Conservation (phyloP, 192 early-diverging fungal species). For the Mortierella hygrophila region DNA sequence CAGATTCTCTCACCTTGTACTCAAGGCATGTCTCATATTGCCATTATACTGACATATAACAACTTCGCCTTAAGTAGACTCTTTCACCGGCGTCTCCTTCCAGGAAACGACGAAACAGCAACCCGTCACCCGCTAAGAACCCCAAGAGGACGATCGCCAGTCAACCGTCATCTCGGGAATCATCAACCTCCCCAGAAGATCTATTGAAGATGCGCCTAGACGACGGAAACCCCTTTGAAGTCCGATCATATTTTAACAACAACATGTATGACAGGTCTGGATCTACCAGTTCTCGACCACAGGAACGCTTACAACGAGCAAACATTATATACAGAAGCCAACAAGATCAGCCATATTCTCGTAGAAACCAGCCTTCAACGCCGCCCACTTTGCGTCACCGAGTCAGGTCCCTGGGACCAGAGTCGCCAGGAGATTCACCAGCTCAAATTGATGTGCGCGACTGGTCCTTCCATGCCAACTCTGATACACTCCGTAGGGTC, state of each 20-base stretch:
- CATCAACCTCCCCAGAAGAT: not conserved
- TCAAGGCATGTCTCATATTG: not conserved
- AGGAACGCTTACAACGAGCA: not conserved
- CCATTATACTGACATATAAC: not conserved
- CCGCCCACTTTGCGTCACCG: constrained; percentile 19
- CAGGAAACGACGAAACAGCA: constrained; percentile 17
- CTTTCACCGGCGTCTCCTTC: constrained; percentile 1
- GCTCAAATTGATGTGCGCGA: not conserved
- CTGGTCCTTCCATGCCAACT: not conserved
- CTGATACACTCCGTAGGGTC: not conserved
- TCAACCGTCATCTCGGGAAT: not conserved
- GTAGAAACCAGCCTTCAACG: not conserved
- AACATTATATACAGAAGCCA: constrained; percentile 10
- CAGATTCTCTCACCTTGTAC: not conserved
- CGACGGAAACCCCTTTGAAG: constrained; percentile 30
- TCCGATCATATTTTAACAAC: not conserved
- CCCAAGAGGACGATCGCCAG: not conserved
- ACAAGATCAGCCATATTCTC: not conserved
- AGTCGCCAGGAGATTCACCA: not conserved
- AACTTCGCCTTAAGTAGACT: not conserved
- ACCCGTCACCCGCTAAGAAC: not conserved
- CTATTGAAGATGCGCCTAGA: not conserved
- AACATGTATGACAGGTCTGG: not conserved
- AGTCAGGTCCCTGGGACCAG: constrained; percentile 10
- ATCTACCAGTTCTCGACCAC: not conserved